These are phyloP conservation scores for Cardiospermum halicacabum DNA, from an alignment of 345 rosid species.

Conservation along the genomic window DNA sequence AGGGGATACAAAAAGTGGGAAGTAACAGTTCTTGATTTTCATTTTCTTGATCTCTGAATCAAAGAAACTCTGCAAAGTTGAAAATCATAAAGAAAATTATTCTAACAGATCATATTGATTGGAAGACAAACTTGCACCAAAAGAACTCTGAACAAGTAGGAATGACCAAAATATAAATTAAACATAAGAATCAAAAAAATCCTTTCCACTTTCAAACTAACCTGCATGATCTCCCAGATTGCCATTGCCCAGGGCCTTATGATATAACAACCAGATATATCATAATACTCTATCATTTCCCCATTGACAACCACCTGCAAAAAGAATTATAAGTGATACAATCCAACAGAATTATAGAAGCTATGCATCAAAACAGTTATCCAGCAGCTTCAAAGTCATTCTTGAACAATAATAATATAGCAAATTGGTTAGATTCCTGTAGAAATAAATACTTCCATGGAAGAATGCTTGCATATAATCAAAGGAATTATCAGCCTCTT, in stretches of 20 bases:
- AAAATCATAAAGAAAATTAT: constrained; percentile 13
- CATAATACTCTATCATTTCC: constrained; percentile 96
- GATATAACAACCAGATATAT: constrained; percentile 93
- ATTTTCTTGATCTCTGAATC: constrained; percentile 88
- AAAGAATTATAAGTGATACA: not conserved
- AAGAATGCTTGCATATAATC: not conserved
- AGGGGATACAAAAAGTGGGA: constrained; percentile 95
- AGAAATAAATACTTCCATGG: too few species aligned
- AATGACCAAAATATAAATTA: constrained; percentile 2
- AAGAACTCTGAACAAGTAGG: not conserved
- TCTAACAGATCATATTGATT: not conserved
- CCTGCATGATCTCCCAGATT: constrained; percentile 94
- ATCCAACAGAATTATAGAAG: not conserved
- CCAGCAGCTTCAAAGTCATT: not conserved
- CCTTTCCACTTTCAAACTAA: constrained; percentile 36
- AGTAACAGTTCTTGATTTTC: constrained; percentile 91
- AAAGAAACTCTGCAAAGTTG: constrained; percentile 65
- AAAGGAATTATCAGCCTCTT: not conserved
- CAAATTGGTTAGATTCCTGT: too few species aligned
- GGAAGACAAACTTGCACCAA: not conserved
- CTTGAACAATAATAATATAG: not conserved
- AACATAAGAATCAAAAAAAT: not conserved
- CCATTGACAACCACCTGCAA: constrained; percentile 78
- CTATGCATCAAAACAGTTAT: not conserved
- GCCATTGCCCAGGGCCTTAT: constrained; percentile 97